Conservation (phyloP, 2,329 filamentous ascomycete genomes). For the Penicillium sp. region DNA sequence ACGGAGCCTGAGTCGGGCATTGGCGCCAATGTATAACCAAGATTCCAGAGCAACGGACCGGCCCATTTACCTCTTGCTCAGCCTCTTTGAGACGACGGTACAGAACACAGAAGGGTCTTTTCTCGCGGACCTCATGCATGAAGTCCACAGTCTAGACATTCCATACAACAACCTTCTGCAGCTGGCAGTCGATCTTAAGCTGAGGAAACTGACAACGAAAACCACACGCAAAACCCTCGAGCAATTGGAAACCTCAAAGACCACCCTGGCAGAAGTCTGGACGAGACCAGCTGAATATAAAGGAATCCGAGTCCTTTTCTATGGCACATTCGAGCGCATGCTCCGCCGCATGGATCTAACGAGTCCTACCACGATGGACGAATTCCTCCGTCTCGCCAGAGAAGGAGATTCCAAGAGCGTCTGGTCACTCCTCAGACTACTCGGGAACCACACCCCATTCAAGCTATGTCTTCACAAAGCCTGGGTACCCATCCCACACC, state of each 20-base stretch:
- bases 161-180: conserved; percentile 31
- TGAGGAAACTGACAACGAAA: conserved; percentile 22
- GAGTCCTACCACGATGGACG: conserved; percentile 28
- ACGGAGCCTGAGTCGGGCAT: conserved; percentile 23
- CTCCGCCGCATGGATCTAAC: conserved; percentile 35
- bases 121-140: conserved; percentile 26
- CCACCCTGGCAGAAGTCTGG: conserved; percentile 29
- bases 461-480: conserved; percentile 37
- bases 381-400: conserved; percentile 30
- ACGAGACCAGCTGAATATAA: conserved; percentile 25
- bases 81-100: conserved; percentile 25
- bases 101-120: conserved; percentile 19
- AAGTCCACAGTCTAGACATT: conserved; percentile 28
- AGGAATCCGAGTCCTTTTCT: conserved; percentile 24
- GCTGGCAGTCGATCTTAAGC: conserved; percentile 26
- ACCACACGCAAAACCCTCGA: conserved; percentile 23
- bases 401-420: conserved; percentile 26
- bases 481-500: conserved; percentile 23
- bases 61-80: conserved; percentile 24
- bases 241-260: conserved; percentile 25
- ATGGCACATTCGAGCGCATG: conserved; percentile 29
- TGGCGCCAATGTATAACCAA: conserved; percentile 20
- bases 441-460: conserved; percentile 36
- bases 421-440: conserved; percentile 32
- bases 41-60: conserved; percentile 18